phyloP scores from a whole-genome alignment of 306 rosid genomes.

The Aeschynomene evenia region DNA sequence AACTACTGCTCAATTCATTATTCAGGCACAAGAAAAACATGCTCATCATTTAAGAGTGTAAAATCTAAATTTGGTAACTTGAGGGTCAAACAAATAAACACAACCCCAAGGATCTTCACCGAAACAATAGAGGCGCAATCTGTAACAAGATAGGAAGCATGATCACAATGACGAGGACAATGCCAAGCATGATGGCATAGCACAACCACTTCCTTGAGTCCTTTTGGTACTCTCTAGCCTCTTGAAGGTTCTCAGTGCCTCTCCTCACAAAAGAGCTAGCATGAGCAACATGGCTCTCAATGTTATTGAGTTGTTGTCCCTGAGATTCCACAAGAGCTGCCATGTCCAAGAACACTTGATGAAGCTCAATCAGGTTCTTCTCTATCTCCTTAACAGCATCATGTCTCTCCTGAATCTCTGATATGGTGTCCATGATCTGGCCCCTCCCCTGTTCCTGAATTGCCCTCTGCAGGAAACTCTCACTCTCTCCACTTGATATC shows the following conservation, averaged over 20 bases:
- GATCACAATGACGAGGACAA: constrained; percentile 41
- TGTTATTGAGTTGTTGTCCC: constrained; percentile 81
- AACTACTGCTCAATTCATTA: neutral
- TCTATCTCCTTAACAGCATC: constrained; percentile 91
- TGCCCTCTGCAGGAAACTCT: constrained; percentile 79
- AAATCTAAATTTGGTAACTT: neutral
- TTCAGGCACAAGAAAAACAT: neutral
- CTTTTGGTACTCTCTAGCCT: constrained; percentile 68
- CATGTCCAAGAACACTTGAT: constrained; percentile 88
- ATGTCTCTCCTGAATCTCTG: constrained; percentile 89
- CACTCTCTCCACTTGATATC: constrained; percentile 83
- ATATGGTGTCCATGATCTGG: constrained; percentile 84
- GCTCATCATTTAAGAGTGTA: neutral
- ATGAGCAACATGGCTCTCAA: constrained; percentile 78
- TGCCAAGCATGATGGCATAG: constrained; percentile 48
- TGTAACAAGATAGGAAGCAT: constrained; percentile 47
- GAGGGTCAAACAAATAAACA: neutral
- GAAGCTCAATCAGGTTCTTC: constrained; percentile 76
- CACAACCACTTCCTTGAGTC: constrained; percentile 74
- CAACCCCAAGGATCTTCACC: neutral
- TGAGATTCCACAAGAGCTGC: constrained; percentile 86
- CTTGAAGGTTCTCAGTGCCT: constrained; percentile 71
- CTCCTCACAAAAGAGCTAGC: constrained; percentile 79
- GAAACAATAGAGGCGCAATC: constrained; percentile 38
- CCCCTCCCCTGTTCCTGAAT: constrained; percentile 94